Evolutionary conservation across 768 basidiomycete species (phyloP).

Genomic region (Porpolomopsis calyptriformis): DNA sequence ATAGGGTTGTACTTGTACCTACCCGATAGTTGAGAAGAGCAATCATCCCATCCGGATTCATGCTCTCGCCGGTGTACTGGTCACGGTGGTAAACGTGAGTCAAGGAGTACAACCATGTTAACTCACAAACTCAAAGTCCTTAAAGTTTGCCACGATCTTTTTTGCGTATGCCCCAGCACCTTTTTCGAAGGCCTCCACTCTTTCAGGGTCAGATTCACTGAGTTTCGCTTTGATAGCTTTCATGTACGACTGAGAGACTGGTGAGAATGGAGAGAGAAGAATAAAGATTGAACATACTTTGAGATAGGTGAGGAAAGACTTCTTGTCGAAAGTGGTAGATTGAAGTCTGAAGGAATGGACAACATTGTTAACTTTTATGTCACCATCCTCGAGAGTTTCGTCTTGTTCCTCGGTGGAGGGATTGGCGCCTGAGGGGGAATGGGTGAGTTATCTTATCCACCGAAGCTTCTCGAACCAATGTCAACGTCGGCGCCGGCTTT

Average conservation of each 20-base stretch:
- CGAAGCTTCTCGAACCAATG: slow-evolving; percentile 52
- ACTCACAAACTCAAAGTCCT: slow-evolving; percentile 86
- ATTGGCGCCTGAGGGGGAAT: slow-evolving; percentile 60
- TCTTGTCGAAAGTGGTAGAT: slow-evolving; percentile 79
- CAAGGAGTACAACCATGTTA: background rate
- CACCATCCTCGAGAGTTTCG: slow-evolving; percentile 74
- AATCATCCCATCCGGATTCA: slow-evolving; percentile 90
- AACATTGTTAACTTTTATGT: slow-evolving; percentile 77
- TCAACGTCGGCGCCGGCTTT: slow-evolving; percentile 75
- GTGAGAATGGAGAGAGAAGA: slow-evolving; percentile 2
- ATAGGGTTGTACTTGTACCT: slow-evolving; percentile 20
- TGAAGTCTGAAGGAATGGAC: slow-evolving; percentile 87
- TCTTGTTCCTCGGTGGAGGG: slow-evolving; percentile 82
- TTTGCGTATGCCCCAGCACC: slow-evolving; percentile 69
- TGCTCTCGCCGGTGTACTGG: slow-evolving; percentile 61
- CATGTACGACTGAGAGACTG: slow-evolving; percentile 69
- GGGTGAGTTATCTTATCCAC: background rate
- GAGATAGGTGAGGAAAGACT: slow-evolving; percentile 68
- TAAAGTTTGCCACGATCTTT: slow-evolving; percentile 83
- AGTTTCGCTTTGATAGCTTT: slow-evolving; percentile 74
- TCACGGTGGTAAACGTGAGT: background rate
- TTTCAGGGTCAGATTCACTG: slow-evolving; percentile 39
- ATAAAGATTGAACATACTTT: slow-evolving; percentile 41
- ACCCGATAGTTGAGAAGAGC: slow-evolving; percentile 90
- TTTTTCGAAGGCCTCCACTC: slow-evolving; percentile 71